A percentile compares a stretch with the other conserved stretches of the same genome.
Conservation (phyloP, 2,329 filamentous ascomycete genomes). For the Claviceps purpurea region DNA sequence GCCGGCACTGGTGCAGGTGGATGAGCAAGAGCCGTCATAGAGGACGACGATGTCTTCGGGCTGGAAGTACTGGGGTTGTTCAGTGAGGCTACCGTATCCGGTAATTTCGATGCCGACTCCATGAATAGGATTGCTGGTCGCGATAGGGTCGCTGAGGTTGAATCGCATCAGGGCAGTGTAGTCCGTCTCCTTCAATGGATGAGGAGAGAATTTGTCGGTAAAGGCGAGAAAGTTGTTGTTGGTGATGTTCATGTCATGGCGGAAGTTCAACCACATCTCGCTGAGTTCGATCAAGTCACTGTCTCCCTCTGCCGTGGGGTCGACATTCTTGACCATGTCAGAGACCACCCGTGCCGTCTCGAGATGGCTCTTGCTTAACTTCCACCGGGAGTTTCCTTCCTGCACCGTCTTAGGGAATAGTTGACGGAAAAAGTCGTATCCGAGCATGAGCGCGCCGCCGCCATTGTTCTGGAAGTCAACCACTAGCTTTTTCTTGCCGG, state of each 20-base stretch:
- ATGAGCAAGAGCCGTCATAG: constrained; percentile 46
- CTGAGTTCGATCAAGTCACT: constrained; percentile 24
- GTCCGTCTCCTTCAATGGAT: constrained; percentile 31
- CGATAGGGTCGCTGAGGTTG: constrained; percentile 32
- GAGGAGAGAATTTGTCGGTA: constrained; percentile 29
- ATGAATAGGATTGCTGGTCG: constrained; percentile 16
- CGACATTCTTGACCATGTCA: constrained; percentile 27
- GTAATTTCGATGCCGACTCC: constrained; percentile 21
- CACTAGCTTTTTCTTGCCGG: constrained; percentile 45
- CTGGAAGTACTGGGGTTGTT: constrained; percentile 37
- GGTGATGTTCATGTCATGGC: constrained; percentile 34
- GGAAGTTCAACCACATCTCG: constrained; percentile 37
- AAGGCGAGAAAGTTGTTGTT: constrained; percentile 36
- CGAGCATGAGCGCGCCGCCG: constrained; percentile 45
- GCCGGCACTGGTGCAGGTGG: constrained; percentile 42
- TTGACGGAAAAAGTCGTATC: constrained; percentile 48
- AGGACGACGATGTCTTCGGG: constrained; percentile 45
- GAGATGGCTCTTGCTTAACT: constrained; percentile 26
- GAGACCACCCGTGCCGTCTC: constrained; percentile 30
- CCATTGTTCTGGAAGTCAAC: constrained; percentile 32
- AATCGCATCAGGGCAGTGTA: constrained; percentile 40
- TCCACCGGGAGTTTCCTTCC: constrained; percentile 27
- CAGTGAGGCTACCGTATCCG: constrained; percentile 26
- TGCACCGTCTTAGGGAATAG: constrained; percentile 28
- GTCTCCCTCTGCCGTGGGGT: constrained; percentile 31